These are phyloP conservation scores for Magnusiomyces suaveolens DNA, from an alignment of 1,139 yeast genomes.

Conservation along the genomic window DNA sequence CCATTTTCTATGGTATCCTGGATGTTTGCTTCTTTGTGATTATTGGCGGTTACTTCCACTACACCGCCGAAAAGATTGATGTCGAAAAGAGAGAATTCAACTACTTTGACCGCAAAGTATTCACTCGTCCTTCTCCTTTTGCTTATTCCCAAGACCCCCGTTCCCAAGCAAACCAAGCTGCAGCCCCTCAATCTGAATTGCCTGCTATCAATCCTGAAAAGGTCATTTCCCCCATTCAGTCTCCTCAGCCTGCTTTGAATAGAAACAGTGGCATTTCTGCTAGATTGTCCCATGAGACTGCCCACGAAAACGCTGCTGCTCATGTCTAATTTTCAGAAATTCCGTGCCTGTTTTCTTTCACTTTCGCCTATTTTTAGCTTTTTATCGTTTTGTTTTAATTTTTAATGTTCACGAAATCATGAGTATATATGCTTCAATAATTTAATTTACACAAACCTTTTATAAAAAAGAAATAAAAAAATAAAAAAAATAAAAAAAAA, in stretches of 20 bases:
- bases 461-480: too few relatives aligned
- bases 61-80: slow-evolving; percentile 17
- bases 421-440: too few relatives aligned
- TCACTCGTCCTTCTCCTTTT: too few relatives aligned
- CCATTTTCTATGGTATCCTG: slow-evolving; percentile 54
- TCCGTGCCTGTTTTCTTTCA: too few relatives aligned
- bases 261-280: neutral
- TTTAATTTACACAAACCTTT: too few relatives aligned
- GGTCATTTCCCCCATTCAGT: neutral
- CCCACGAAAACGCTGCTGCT: neutral
- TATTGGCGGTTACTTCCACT: slow-evolving; percentile 33
- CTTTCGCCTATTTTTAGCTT: too few relatives aligned
- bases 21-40: slow-evolving; percentile 36
- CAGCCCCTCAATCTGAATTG: neutral
- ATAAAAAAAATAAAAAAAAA: too few relatives aligned
- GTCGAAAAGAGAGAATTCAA: slow-evolving; percentile 8
- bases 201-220: neutral
- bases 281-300: neutral
- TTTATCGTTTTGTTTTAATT: too few relatives aligned
- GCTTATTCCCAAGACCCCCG: too few relatives aligned
- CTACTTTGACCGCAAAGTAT: neutral
- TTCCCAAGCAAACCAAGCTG: neutral
- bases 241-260: neutral
- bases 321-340: neutral
- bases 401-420: too few relatives aligned